These are phyloP conservation scores for Aspergillus sclerotioniger DNA, from an alignment of 495 filamentous ascomycete genomes.

Conservation along the genomic window DNA sequence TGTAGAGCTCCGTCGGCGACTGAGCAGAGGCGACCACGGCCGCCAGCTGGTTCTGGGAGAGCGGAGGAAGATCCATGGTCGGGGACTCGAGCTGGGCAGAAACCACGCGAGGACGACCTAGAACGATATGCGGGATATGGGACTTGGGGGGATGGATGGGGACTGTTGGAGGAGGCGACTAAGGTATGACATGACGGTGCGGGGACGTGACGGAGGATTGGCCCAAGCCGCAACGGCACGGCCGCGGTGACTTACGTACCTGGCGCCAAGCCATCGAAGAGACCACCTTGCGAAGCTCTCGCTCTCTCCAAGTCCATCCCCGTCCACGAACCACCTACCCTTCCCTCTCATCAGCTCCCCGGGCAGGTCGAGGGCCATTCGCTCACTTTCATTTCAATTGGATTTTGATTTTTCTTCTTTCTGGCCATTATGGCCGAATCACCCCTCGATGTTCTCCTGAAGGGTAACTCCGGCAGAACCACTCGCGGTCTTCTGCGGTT, in stretches of 20 bases:
- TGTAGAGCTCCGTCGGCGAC: constrained; percentile 42
- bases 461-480: constrained; percentile 67
- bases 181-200: constrained; percentile 18
- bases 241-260: constrained; percentile 12
- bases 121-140: not conserved
- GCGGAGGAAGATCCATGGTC: constrained; percentile 34
- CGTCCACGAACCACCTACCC: constrained; percentile 33
- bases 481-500: constrained; percentile 85
- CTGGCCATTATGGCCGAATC: constrained; percentile 54
- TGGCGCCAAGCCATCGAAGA: constrained; percentile 40
- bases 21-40: constrained; percentile 32
- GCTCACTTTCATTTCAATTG: constrained; percentile 26
- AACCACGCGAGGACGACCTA: not conserved
- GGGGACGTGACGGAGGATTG: constrained; percentile 38
- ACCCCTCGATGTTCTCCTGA: constrained; percentile 56
- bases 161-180: not conserved
- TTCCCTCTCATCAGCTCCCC: constrained; percentile 25
- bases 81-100: too few relatives aligned
- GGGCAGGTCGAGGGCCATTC: constrained; percentile 39
- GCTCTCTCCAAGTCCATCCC: constrained; percentile 27
- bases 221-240: constrained; percentile 25
- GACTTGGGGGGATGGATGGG: not conserved
- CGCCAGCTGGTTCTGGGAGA: constrained; percentile 41
- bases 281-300: constrained; percentile 51
- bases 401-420: constrained; percentile 32